Conservation (phyloP, 1,139 yeast genomes). For the Yamadazyma pseudoaaseri region DNA sequence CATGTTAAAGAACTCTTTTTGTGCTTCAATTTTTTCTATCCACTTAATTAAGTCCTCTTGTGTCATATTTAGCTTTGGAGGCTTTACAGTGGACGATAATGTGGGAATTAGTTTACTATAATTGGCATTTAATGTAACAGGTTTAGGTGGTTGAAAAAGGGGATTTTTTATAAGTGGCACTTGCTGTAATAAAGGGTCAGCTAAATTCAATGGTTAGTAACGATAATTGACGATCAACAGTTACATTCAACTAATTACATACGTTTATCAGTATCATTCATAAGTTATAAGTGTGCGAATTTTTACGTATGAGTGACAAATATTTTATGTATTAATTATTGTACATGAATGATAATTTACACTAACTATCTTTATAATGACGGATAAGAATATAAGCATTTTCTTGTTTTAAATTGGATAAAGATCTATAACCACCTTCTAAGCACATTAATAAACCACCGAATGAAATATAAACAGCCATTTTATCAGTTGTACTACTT, state of each 20-base stretch:
- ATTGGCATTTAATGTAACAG: conserved; percentile 53
- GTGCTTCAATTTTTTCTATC: conserved; percentile 24
- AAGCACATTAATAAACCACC: conserved; percentile 94
- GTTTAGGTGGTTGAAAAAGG: conserved; percentile 53
- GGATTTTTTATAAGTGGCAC: conserved; percentile 62
- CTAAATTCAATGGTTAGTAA: conserved; percentile 20
- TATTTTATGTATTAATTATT: background rate
- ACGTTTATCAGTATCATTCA: conserved; percentile 22
- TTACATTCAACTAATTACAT: conserved; percentile 9
- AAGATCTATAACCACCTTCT: conserved; percentile 91
- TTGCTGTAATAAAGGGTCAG: conserved; percentile 52
- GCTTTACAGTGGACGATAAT: conserved; percentile 31
- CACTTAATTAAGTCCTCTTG: conserved; percentile 29
- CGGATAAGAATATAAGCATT: conserved; percentile 89
- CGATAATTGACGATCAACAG: background rate
- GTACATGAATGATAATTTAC: conserved; percentile 2
- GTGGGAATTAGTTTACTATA: conserved; percentile 44
- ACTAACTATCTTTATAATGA: conserved; percentile 50
- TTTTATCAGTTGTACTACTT: conserved; percentile 65
- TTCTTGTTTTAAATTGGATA: conserved; percentile 89
- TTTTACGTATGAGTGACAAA: background rate
- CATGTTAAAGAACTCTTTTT: conserved; percentile 15
- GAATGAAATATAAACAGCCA: conserved; percentile 89
- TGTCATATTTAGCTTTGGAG: conserved; percentile 37
- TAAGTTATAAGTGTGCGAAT: conserved; percentile 3